Evolutionary conservation across 2,329 filamentous ascomycete species (phyloP).

Genomic region (Scopulariopsis brevicaulis): DNA sequence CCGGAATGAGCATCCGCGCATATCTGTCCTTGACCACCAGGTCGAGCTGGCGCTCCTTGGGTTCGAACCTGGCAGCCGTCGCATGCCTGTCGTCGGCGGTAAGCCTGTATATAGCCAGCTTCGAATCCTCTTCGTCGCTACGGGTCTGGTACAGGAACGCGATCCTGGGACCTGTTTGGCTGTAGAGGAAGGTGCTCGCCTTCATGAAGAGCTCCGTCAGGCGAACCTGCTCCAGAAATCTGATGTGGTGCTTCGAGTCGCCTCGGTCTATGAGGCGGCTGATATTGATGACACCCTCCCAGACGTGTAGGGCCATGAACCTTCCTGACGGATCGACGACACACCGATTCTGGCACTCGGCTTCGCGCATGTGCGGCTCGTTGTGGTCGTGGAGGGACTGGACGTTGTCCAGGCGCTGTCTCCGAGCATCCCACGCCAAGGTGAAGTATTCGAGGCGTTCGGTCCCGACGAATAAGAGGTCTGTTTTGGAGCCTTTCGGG

Average conservation of each 20-base stretch:
- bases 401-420: conserved; percentile 35
- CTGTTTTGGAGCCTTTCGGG: conserved; percentile 60
- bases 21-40: conserved; percentile 41
- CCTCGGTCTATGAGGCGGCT: conserved; percentile 31
- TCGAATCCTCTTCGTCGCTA: conserved; percentile 38
- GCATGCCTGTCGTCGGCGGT: conserved; percentile 46
- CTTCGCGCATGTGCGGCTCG: conserved; percentile 58
- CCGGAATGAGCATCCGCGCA: conserved; percentile 50
- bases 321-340: conserved; percentile 69
- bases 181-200: conserved; percentile 43
- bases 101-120: conserved; percentile 46
- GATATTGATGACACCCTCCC: conserved; percentile 48
- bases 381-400: conserved; percentile 39
- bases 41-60: conserved; percentile 43
- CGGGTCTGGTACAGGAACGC: conserved; percentile 47
- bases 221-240: conserved; percentile 38
- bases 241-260: conserved; percentile 3
- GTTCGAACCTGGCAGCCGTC: conserved; percentile 42
- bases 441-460: conserved; percentile 88
- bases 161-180: conserved; percentile 44
- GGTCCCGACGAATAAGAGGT: conserved; percentile 87
- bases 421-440: conserved; percentile 63
- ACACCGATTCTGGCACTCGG: conserved; percentile 72
- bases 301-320: conserved; percentile 46
- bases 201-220: conserved; percentile 50